Evolutionary conservation across 148 eudicot genomes (phyloP).

Genomic region (Pharnaceum exiguum): DNA sequence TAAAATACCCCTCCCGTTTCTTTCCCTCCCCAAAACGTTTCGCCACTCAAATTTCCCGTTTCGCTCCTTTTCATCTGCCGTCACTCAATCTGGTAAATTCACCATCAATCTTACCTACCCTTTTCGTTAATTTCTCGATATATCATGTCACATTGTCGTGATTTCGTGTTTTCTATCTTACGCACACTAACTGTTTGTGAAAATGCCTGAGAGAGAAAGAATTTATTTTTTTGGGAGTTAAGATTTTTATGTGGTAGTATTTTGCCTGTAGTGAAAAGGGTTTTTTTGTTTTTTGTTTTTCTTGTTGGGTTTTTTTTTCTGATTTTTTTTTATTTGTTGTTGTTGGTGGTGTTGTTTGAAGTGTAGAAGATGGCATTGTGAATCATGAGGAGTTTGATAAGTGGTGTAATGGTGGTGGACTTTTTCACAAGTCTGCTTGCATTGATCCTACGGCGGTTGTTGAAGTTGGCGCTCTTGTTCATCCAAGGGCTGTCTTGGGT

Average conservation of each 20-base stretch:
- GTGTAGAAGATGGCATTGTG: conserved; percentile 33
- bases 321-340: background rate
- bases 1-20: background rate
- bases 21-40: background rate
- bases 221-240: background rate
- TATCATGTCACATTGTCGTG: background rate
- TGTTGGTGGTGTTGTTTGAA: conserved; percentile 20
- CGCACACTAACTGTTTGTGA: conserved; percentile 16
- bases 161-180: background rate
- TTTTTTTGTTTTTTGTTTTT: background rate
- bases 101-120: background rate
- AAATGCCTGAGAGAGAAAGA: conserved; percentile 7
- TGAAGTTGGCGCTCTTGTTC: conserved; percentile 80
- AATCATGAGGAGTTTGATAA: conserved; percentile 41
- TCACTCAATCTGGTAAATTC: conserved; percentile 11
- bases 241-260: background rate
- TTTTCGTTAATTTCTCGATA: background rate
- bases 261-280: background rate
- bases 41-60: background rate
- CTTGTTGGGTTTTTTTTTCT: background rate
- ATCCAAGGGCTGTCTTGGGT: conserved; percentile 52
- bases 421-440: conserved; percentile 50
- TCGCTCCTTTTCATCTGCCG: conserved; percentile 18
- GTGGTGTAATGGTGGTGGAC: conserved; percentile 88
- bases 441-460: conserved; percentile 64